Conservation (phyloP, 352 stramenopile genomes). For the Pelagophyceae sp. region DNA sequence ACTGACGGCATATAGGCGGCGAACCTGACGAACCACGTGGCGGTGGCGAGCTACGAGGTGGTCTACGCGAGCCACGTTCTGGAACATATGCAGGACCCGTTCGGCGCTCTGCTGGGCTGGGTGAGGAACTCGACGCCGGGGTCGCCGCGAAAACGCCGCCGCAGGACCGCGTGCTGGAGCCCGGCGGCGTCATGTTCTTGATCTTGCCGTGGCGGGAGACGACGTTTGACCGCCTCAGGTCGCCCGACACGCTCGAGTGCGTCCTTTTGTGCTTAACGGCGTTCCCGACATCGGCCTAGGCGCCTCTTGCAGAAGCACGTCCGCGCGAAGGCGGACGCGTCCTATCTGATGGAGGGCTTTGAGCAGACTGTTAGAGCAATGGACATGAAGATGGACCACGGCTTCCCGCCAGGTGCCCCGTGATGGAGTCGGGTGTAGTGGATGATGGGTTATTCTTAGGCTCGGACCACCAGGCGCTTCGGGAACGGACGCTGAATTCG, state of each 20-base stretch:
- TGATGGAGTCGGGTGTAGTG: not conserved
- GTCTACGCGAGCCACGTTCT: conserved; percentile 10
- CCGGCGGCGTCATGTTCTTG: not conserved
- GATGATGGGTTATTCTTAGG: no score
- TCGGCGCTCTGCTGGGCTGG: not conserved
- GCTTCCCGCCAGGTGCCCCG: not conserved
- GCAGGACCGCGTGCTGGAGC: not conserved
- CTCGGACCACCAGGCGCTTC: not conserved
- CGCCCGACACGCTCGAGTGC: conserved; percentile 8
- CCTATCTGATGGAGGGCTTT: not conserved
- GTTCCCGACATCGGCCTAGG: not conserved
- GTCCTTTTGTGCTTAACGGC: not conserved
- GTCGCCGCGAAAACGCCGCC: no score
- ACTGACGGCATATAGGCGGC: no score
- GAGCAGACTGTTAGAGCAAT: conserved; percentile 12
- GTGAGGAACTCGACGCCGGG: no score
- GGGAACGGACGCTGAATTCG: not conserved
- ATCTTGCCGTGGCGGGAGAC: not conserved
- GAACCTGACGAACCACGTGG: not conserved
- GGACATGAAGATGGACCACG: conserved; percentile 1
- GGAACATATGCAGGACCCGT: conserved; percentile 12
- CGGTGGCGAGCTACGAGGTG: not conserved
- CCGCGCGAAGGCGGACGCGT: not conserved
- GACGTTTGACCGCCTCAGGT: not conserved
- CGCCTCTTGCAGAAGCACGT: conserved; percentile 15